Evolutionary conservation across 176 grass and related monocot genomes (phyloP), one percentile per base, ranked within the genome.

Genomic region (Aegilops sharonensis): DNA sequence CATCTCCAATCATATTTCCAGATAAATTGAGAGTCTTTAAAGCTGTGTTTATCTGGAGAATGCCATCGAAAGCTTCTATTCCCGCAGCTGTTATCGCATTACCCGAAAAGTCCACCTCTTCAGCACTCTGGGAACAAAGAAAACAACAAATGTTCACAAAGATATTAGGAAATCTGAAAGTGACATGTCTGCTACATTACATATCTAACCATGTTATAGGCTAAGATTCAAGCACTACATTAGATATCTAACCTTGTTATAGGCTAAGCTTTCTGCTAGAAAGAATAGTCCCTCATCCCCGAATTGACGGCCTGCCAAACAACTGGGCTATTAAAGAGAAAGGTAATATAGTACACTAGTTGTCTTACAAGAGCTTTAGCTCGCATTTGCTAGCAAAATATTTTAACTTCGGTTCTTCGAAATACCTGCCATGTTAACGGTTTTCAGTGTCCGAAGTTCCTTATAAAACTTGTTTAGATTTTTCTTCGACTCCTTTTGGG

Each of bases 241-340:
- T 75, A 50, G 25, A 88, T 79, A 35, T 60, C 84, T 69, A 14
- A 99, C 97, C 88, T 96, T 95, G 90, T 94, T 96, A 88, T 96
- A 95, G 43, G 90, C 97, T 84, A 99, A 87, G 83, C 97, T 96
- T 92, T 99, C 97, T 40, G 97, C 97, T 71, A 99, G 94, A 83
- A 99, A 99, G 78, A 94, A 99, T 2, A 96, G 45, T 24, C 97
- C 97, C 47, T 96, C 97, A 75, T 99, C 97, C 29, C 97, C 97
- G 91, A 99, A 96, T 81, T 96, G 93, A 52, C 92, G 94, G 61
- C 94, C 97, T 99, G 84, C 74, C 70, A 78, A 84, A 64, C 72
- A 63, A 91, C 79, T 69, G 30, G 47, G 35, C 20, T 10, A 24
- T 25, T 78, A 24, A 86, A 36, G 24, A 37, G 11, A 81, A 70